Percentiles rank a stretch among this genome's conserved stretches.
These are phyloP conservation scores for Diaporthe sp. DNA, from an alignment of 2,329 filamentous ascomycete species.

Conservation along the genomic window DNA sequence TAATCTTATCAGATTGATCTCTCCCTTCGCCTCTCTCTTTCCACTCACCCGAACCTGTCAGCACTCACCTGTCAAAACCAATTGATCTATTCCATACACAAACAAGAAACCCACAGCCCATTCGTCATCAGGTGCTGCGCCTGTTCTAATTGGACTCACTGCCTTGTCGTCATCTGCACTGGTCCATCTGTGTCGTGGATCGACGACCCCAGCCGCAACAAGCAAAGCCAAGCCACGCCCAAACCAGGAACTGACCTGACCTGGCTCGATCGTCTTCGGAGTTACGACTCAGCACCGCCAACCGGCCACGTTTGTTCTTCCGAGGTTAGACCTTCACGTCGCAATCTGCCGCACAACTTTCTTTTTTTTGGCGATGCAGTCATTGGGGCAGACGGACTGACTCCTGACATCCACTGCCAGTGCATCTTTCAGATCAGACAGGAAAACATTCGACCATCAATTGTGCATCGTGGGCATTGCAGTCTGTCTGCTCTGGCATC, in stretches of 20 bases:
- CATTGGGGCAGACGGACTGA: not conserved
- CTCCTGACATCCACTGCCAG: not conserved
- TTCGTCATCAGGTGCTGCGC: not conserved
- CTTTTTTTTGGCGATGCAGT: not conserved
- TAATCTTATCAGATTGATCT: slow-evolving; percentile 26
- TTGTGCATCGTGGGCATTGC: not conserved
- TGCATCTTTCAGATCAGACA: not conserved
- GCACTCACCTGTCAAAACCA: slow-evolving; percentile 1
- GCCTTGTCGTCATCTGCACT: not conserved
- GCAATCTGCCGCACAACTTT: not conserved
- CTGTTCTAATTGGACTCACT: not conserved
- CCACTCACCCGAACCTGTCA: slow-evolving; percentile 14
- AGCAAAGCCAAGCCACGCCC: slow-evolving; percentile 8
- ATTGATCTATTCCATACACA: not conserved
- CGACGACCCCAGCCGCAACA: not conserved
- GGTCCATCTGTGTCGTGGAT: not conserved
- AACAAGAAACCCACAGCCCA: not conserved
- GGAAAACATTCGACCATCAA: not conserved
- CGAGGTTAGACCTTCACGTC: slow-evolving; percentile 19
- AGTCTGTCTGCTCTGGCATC: not conserved
- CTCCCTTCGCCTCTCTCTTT: not conserved
- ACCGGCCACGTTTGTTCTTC: slow-evolving; percentile 3
- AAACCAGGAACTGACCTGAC: not conserved
- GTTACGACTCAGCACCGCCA: not conserved
- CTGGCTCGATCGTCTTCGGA: slow-evolving; percentile 3